Base-by-base conservation (phyloP, 495 filamentous ascomycete genomes). In the Penicillium bovifimosum region DNA sequence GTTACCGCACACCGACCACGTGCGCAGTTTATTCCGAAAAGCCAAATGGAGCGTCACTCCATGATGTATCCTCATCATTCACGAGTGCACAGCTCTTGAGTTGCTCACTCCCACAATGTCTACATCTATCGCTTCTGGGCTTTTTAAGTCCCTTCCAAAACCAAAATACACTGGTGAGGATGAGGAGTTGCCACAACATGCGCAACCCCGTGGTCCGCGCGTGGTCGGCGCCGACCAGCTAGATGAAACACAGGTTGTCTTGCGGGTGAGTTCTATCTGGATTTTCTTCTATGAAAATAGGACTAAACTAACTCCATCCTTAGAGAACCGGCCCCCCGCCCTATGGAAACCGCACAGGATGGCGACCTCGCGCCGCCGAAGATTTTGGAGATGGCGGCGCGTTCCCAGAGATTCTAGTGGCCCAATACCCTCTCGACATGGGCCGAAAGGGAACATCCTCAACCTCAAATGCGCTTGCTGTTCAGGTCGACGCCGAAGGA, bases 351-450 rank as follows among this genome's bases (percentile, higher is more conserved):
- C 86, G 91, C 54, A 65, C 84, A 66, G 85, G 86, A 80, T 96
- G 91, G 91, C 84, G 91, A 53, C 91, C 91, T 14, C 83, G 90
- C 54, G 79, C 78, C 9, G 76, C 83, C 54, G 91, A 96, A 69
- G 95, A 97, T 70, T 97, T 88, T 72, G 91, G 88, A 60, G 91
- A 97, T 76, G 93, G 93, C 51, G 93, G 93, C 61, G 91, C 92
- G 42, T 98, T 97, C 69, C 91, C 93, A 31, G 93, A 98, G 67
- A 85, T 98, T 39, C 84, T 86, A 20, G 82, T 97, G 41, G 93
- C 92, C 24, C 93, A 98, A 61, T 98, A 98, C 64, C 92, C 92
- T 38, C 84, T 95, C 31, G 87, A 92, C 53, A 95, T 96, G 91
- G 95, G 93, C 32, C 81, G 87, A 50, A 92, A 91, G 68, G 72